phyloP scores from a whole-genome alignment of 331 rosid species.

The Dryas integrifolia region DNA sequence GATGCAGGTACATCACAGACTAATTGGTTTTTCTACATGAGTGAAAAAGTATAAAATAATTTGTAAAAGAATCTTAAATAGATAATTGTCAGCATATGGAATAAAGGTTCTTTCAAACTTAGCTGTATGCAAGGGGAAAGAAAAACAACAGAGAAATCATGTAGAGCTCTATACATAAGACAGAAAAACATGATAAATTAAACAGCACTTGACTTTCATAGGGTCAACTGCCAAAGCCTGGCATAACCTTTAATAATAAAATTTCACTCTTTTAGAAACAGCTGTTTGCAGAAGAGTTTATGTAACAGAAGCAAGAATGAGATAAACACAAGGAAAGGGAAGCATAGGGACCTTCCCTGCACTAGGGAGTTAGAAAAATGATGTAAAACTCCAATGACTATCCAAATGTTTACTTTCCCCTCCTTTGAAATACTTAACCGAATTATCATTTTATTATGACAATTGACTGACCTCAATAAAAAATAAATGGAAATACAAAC shows the following conservation, averaged over 20 bases:
- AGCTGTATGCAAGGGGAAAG: not conserved
- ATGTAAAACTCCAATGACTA: not conserved
- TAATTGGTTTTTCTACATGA: not conserved
- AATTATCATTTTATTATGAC: not conserved
- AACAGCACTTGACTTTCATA: not conserved
- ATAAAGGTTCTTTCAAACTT: not conserved
- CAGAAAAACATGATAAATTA: not conserved
- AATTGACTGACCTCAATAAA: not conserved
- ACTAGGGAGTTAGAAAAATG: not conserved
- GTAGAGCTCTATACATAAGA: not conserved
- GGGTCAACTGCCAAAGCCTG: not conserved
- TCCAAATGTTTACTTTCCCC: not conserved
- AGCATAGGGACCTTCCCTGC: not conserved
- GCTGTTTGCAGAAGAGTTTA: not conserved
- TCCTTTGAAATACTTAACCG: not conserved
- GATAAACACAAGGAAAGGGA: not conserved
- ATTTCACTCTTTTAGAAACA: not conserved
- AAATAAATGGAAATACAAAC: too few relatives aligned
- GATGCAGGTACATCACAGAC: too few relatives aligned
- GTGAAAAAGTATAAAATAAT: not conserved
- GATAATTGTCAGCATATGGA: not conserved
- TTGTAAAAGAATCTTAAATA: too few relatives aligned
- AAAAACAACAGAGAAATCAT: not conserved
- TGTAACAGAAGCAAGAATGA: not conserved
- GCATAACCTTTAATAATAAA: not conserved